Evolutionary conservation across 495 filamentous ascomycete species (phyloP).

Genomic region (Coniosporium apollinis): DNA sequence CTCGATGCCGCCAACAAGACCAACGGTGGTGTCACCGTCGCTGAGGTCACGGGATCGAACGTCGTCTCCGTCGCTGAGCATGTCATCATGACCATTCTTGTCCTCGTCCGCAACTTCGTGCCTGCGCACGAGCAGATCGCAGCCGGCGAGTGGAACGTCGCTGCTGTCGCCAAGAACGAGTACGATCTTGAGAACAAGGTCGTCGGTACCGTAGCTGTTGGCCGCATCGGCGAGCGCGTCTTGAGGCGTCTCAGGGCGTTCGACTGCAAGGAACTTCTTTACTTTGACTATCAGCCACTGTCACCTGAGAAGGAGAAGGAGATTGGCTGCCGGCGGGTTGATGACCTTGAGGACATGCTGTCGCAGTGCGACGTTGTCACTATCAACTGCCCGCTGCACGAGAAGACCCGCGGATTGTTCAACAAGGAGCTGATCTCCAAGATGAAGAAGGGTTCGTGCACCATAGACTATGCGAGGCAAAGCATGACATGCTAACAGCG

Average conservation of each 20-base stretch:
- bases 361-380: conserved; percentile 95
- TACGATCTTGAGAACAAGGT: conserved; percentile 96
- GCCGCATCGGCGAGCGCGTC: conserved; percentile 96
- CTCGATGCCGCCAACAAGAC: conserved; percentile 94
- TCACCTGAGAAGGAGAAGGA: conserved; percentile 76
- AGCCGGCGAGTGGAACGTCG: conserved; percentile 85
- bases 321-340: conserved; percentile 85
- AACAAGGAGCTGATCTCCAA: conserved; percentile 99
- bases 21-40: conserved; percentile 93
- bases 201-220: conserved; percentile 92
- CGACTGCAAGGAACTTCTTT: conserved; percentile 98
- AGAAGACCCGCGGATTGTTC: conserved; percentile 90
- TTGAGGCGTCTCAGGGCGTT: conserved; percentile 87
- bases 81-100: conserved; percentile 96
- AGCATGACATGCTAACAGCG: not conserved
- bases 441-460: conserved; percentile 79
- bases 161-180: conserved; percentile 90
- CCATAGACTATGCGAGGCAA: not conserved
- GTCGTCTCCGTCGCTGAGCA: conserved; percentile 36
- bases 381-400: conserved; percentile 98
- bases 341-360: conserved; percentile 83
- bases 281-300: conserved; percentile 98
- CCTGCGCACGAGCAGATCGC: conserved; percentile 90
- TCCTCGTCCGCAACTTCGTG: conserved; percentile 93
- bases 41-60: conserved; percentile 73